Conservation (phyloP, 441 rosid genomes). For the Isatis lusitanica region DNA sequence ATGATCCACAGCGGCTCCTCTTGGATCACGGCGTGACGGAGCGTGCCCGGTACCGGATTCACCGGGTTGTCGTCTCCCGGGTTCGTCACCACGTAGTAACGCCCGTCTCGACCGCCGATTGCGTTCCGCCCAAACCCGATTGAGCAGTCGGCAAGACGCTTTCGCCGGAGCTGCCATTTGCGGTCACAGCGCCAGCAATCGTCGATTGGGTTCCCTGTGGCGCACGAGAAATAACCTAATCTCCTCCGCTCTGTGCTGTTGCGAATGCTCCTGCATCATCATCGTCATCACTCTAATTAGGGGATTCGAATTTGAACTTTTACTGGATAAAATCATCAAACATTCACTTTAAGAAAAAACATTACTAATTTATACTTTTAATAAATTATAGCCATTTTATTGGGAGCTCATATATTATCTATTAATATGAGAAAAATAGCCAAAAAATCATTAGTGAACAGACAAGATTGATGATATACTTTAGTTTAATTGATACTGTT, state of each 20-base stretch:
- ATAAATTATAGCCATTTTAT: no score
- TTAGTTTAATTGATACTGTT: neutral
- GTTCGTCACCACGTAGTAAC: slow-evolving; percentile 45
- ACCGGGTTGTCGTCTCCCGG: slow-evolving; percentile 46
- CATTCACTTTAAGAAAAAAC: neutral
- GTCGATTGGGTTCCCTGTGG: slow-evolving; percentile 56
- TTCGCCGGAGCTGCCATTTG: slow-evolving; percentile 45
- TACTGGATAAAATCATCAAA: neutral
- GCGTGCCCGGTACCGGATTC: slow-evolving; percentile 49
- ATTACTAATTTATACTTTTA: neutral
- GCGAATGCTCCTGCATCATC: slow-evolving; percentile 39
- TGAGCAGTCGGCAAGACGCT: slow-evolving; percentile 48
- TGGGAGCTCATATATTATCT: neutral
- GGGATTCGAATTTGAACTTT: neutral
- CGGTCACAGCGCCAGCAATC: slow-evolving; percentile 62
- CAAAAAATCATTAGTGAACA: no score
- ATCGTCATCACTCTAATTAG: neutral
- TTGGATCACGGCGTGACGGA: slow-evolving; percentile 62
- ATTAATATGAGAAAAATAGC: neutral
- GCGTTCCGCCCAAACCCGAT: slow-evolving; percentile 60
- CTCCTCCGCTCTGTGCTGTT: slow-evolving; percentile 48
- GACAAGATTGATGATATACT: neutral
- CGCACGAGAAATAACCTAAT: slow-evolving; percentile 51
- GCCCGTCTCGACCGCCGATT: slow-evolving; percentile 54
- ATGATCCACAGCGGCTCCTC: slow-evolving; percentile 55